Percentiles rank a stretch among this genome's conserved stretches.
Evolutionary conservation across 75 land plant genomes (phyloP).

Genomic region (Cryptomeria japonica): DNA sequence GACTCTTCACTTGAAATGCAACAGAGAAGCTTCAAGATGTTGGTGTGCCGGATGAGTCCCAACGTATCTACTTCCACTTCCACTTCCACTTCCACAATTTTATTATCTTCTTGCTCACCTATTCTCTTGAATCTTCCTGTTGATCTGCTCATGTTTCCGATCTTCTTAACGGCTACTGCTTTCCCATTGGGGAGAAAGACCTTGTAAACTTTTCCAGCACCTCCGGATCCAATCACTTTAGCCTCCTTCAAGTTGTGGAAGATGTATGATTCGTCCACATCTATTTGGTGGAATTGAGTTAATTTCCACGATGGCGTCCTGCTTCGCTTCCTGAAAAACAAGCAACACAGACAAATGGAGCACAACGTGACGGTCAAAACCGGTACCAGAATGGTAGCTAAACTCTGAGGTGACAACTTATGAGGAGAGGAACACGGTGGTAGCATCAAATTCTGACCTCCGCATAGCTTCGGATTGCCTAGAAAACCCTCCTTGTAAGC

Average conservation of each 20-base stretch:
- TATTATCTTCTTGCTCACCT: background rate
- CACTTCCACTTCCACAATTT: constrained; percentile 34
- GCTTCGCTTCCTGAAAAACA: background rate
- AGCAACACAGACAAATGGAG: background rate
- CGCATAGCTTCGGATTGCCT: no score
- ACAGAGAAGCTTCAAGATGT: constrained; percentile 56
- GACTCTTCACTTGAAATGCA: constrained; percentile 25
- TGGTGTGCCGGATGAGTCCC: constrained; percentile 43
- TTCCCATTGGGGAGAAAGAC: constrained; percentile 23
- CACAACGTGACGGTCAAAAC: background rate
- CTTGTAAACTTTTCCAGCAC: constrained; percentile 53
- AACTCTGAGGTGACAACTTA: background rate
- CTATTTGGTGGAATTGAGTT: constrained; percentile 8
- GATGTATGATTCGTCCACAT: constrained; percentile 29
- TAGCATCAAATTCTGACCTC: no score
- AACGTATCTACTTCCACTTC: constrained; percentile 41
- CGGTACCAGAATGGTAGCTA: background rate
- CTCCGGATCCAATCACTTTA: constrained; percentile 50
- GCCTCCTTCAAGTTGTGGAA: constrained; percentile 28
- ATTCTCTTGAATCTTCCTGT: no score
- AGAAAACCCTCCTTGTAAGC: no score
- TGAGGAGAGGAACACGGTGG: background rate
- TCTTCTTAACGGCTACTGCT: background rate
- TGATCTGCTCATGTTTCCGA: background rate
- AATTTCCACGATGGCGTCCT: background rate